Percentiles rank a stretch among this genome's conserved stretches.
Evolutionary conservation across 2,329 filamentous ascomycete species (phyloP).

Genomic region (Arachnopeziza araneosa): DNA sequence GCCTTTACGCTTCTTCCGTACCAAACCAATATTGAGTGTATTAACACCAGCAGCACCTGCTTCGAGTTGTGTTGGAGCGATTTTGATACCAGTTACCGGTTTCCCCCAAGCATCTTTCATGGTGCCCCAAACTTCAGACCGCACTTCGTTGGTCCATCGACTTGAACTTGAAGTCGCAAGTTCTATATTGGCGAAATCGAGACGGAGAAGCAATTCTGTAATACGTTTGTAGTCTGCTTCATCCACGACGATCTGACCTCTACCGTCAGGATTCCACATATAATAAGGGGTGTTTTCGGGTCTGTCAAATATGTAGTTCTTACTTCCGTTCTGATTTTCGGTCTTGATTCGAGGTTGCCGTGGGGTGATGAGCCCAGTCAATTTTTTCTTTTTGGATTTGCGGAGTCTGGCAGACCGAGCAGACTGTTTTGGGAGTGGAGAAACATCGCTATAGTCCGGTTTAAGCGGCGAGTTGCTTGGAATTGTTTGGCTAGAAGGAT

Average conservation of each 20-base stretch:
- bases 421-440: conserved; percentile 6
- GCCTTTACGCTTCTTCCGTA: conserved; percentile 47
- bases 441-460: neutral
- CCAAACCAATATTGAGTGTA: conserved; percentile 34
- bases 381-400: conserved; percentile 40
- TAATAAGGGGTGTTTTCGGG: conserved; percentile 57
- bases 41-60: conserved; percentile 27
- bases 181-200: conserved; percentile 65
- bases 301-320: conserved; percentile 43
- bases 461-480: conserved; percentile 12
- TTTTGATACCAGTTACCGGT: conserved; percentile 41
- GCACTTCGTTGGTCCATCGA: conserved; percentile 66
- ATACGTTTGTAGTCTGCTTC: conserved; percentile 62
- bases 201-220: conserved; percentile 62
- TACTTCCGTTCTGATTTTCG: conserved; percentile 30
- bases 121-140: conserved; percentile 33
- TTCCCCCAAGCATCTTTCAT: conserved; percentile 45
- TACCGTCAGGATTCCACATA: conserved; percentile 55
- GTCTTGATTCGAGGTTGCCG: conserved; percentile 63
- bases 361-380: conserved; percentile 56
- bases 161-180: conserved; percentile 59
- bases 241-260: conserved; percentile 58
- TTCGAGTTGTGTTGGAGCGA: conserved; percentile 19
- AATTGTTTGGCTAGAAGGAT: conserved; percentile 15
- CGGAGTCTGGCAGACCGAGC: conserved; percentile 1